These are phyloP conservation scores for Annulohypoxylon bovei DNA, from an alignment of 495 filamentous ascomycete species.

Conservation along the genomic window DNA sequence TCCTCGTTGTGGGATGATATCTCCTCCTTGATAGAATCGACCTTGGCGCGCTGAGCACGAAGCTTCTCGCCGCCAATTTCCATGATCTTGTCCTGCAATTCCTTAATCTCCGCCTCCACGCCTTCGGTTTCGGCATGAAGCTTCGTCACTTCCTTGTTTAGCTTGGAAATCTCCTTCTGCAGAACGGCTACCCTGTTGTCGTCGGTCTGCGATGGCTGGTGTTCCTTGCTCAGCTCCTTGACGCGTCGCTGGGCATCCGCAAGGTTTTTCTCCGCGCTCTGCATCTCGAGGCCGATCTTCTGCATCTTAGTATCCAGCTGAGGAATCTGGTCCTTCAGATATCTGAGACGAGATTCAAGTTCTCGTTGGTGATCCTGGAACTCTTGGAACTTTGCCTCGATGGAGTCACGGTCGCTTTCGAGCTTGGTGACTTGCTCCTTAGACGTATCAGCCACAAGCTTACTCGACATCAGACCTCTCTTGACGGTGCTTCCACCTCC, in stretches of 20 bases:
- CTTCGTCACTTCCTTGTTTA: conserved; percentile 81
- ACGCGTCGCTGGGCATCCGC: conserved; percentile 84
- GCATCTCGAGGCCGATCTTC: conserved; percentile 88
- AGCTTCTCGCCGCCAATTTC: conserved; percentile 94
- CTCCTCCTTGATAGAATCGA: conserved; percentile 91
- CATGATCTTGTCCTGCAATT: conserved; percentile 96
- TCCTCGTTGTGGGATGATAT: conserved; percentile 82
- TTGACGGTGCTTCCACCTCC: conserved; percentile 91
- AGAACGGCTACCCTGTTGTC: conserved; percentile 73
- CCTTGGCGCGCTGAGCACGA: conserved; percentile 87
- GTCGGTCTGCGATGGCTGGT: conserved; percentile 81
- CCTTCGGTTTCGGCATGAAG: conserved; percentile 82
- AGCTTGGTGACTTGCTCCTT: conserved; percentile 89
- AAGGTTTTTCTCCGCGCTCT: conserved; percentile 84
- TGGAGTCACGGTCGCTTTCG: conserved; percentile 83
- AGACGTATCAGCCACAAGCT: conserved; percentile 82
- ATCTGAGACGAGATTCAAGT: conserved; percentile 75
- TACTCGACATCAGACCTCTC: conserved; percentile 93
- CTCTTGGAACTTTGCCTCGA: conserved; percentile 80
- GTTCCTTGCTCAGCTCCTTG: conserved; percentile 80
- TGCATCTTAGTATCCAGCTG: conserved; percentile 88
- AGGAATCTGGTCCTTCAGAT: conserved; percentile 83
- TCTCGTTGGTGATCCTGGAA: conserved; percentile 83
- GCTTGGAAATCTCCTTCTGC: conserved; percentile 76
- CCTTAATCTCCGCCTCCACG: conserved; percentile 91